Evolutionary conservation across 768 basidiomycete species (phyloP), one percentile per base, ranked within the genome.

Genomic region (Leccinellum luteum): DNA sequence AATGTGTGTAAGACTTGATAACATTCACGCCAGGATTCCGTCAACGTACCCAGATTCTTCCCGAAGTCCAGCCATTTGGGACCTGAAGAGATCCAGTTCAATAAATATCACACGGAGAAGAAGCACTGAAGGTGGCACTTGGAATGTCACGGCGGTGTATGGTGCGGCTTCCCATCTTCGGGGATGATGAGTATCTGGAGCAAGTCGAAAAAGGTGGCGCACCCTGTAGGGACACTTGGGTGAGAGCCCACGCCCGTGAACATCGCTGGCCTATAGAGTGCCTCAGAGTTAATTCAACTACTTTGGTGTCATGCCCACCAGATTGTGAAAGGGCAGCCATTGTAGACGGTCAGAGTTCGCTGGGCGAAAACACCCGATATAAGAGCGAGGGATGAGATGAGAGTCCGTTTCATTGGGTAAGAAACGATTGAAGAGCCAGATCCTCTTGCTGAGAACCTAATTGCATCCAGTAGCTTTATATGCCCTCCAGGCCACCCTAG

Each of bases 271-370:
- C 31, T 25, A 13, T 14, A 32, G 31, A 32, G 5, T 32, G 13
- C 14, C 31, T 32, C 13, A 32, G 31, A 14, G 13, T 32, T 25
- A 32, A 32, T 0, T 14, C 5, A 32, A 32, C 31, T 7, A 7
- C 13, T 32, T 32, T 32, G 14, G 31, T 10, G 45, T 21, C 30
- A 52, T 28, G 54, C 76, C 52, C 63, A 86, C 87, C 87, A 88
- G 58, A 88, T 79, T 4, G 85, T 87, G 70, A 85, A 87, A 0
- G 85, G 80, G 65, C 87, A 88, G 3, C 71, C 75, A 72, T 88
- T 89, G 64, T 76, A 75, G 25, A 83, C 83, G 0, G 80, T 84
- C 60, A 89, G 78, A 27, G 81, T 85, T 32, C 86, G 80, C 44
- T 78, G 82, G 19, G 74, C 69, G 35, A 74, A 72, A 19, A 51